phyloP scores from a whole-genome alignment of 2,329 filamentous ascomycete genomes.

The Botrytis elliptica region DNA sequence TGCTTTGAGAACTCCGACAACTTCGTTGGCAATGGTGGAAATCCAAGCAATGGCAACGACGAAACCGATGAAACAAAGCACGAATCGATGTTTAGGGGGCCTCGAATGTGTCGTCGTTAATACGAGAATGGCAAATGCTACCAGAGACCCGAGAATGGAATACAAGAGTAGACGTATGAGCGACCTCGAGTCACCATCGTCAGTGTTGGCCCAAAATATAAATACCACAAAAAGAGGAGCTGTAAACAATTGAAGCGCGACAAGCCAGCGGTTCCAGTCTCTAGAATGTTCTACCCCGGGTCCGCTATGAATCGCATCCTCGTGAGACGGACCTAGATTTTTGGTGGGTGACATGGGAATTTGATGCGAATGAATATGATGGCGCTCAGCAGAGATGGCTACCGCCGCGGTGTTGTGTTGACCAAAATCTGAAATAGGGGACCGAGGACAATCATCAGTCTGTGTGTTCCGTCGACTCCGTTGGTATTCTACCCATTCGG shows the following conservation, averaged over 20 bases:
- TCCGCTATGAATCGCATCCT: conserved; percentile 18
- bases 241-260: conserved; percentile 80
- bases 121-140: conserved; percentile 65
- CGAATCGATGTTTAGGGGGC: conserved; percentile 70
- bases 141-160: conserved; percentile 66
- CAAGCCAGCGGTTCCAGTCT: conserved; percentile 88
- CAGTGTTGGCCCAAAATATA: conserved; percentile 70
- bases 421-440: conserved; percentile 30
- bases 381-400: conserved; percentile 36
- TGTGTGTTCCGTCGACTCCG: conserved; percentile 47
- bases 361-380: conserved; percentile 29
- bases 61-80: conserved; percentile 88
- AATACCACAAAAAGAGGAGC: conserved; percentile 80
- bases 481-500: conserved; percentile 60
- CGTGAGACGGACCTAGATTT: conserved; percentile 18
- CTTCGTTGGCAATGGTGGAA: conserved; percentile 90
- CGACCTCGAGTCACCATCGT: conserved; percentile 53
- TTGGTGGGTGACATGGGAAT: conserved; percentile 23
- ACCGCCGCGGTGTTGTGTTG: conserved; percentile 40
- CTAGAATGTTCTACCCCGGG: conserved; percentile 21
- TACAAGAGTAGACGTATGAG: conserved; percentile 59
- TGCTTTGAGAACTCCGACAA: conserved; percentile 91
- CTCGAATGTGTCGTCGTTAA: conserved; percentile 64
- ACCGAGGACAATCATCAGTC: conserved; percentile 33
- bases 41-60: conserved; percentile 94